Conservation (phyloP, 306 rosid species). For the Biancaea sappan region DNA sequence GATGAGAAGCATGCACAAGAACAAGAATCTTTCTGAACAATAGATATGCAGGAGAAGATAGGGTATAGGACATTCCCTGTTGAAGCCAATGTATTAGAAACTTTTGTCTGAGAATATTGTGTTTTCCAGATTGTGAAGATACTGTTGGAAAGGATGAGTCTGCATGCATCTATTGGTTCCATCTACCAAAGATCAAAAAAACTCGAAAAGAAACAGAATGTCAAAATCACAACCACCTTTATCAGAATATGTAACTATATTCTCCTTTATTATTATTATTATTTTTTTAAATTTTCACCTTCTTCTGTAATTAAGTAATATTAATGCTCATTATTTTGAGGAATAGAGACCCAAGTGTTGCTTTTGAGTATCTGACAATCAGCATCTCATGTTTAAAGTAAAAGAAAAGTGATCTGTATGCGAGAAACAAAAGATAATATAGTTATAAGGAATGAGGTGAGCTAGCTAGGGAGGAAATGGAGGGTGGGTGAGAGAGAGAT, state of each 20-base stretch:
- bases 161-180: conserved; percentile 47
- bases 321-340: conserved; percentile 6
- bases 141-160: conserved; percentile 38
- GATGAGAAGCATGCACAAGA: not conserved
- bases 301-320: no score
- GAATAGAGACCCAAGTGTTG: conserved; percentile 6
- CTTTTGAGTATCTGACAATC: conserved; percentile 39
- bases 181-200: conserved; percentile 40
- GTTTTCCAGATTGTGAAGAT: conserved; percentile 27
- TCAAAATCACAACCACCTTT: conserved; percentile 41
- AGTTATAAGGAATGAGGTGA: not conserved
- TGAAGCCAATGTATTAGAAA: not conserved
- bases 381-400: conserved; percentile 36
- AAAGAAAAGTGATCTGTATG: not conserved
- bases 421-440: conserved; percentile 32
- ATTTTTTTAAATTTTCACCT: no score
- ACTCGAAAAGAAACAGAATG: conserved; percentile 34
- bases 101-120: conserved; percentile 37
- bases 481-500: not conserved
- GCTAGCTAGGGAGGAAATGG: no score
- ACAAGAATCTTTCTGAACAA: not conserved
- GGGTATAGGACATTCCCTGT: no score
- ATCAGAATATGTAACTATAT: conserved; percentile 12
- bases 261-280: not conserved
- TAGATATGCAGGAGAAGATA: no score